phyloP scores from a whole-genome alignment of 768 basidiomycete genomes.

The Suillus fuscotomentosus region DNA sequence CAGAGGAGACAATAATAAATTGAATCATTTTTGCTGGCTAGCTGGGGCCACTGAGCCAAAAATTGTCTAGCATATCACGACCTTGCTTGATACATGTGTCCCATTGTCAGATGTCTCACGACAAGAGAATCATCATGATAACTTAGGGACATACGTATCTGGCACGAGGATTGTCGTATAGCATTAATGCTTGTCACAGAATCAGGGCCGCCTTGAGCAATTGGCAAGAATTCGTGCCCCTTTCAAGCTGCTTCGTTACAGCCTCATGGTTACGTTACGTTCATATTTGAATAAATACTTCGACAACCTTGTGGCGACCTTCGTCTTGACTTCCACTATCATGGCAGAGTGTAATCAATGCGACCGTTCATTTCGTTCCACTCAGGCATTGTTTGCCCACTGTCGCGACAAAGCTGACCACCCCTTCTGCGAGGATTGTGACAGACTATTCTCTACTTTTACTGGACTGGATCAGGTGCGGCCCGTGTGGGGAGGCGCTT shows the following conservation, averaged over 20 bases:
- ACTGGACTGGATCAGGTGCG: slow-evolving; percentile 14
- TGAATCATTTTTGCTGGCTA: too few species aligned
- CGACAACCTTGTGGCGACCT: background rate
- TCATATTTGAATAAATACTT: background rate
- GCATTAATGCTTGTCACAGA: background rate
- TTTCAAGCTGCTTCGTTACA: background rate
- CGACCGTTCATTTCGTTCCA: background rate
- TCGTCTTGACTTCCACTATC: background rate
- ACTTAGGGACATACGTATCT: background rate
- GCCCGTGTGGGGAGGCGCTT: background rate
- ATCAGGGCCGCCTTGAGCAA: background rate
- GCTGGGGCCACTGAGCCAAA: background rate
- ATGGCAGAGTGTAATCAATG: slow-evolving; percentile 2
- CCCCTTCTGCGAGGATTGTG: slow-evolving; percentile 17
- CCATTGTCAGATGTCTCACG: background rate
- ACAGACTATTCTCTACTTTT: slow-evolving; percentile 16
- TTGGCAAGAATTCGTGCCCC: background rate
- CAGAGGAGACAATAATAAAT: too few species aligned
- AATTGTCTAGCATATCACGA: background rate
- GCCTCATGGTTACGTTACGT: background rate
- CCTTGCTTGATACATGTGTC: background rate
- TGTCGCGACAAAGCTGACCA: slow-evolving; percentile 18
- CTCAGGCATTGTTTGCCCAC: slow-evolving; percentile 19
- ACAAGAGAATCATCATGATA: background rate
- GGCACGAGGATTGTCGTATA: background rate